These are phyloP conservation scores for Puccinia horiana DNA, from an alignment of 1,284 basidiomycete species.

Conservation along the genomic window DNA sequence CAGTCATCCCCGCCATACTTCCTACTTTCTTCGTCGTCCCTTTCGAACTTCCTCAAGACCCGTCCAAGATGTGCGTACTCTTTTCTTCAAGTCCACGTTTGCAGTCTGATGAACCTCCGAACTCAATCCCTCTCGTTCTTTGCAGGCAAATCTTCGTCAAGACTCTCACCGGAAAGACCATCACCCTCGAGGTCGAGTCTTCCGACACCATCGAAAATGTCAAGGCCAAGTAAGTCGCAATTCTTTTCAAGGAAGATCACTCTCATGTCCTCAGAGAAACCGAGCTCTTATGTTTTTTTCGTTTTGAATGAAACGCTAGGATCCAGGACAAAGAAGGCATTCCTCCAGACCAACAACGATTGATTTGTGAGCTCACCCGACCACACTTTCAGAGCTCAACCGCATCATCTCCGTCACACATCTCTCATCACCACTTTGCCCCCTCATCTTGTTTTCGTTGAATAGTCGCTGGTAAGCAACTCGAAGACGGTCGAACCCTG, in stretches of 20 bases:
- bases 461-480: constrained; percentile 60
- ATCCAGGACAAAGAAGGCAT: constrained; percentile 70
- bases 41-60: too few relatives aligned
- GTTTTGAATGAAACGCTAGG: constrained; percentile 54
- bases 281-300: background rate
- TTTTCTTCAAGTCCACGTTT: background rate
- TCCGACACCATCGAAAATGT: too few relatives aligned
- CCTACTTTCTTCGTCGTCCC: too few relatives aligned
- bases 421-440: background rate
- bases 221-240: constrained; percentile 34
- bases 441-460: background rate
- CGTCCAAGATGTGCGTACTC: constrained; percentile 21
- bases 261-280: background rate
- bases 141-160: constrained; percentile 44
- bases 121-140: background rate
- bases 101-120: too few relatives aligned
- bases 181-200: too few relatives aligned
- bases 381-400: background rate
- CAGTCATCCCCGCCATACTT: too few relatives aligned
- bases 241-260: too few relatives aligned
- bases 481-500: constrained; percentile 62
- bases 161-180: constrained; percentile 39
- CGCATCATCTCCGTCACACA: background rate
- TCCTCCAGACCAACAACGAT: constrained; percentile 93
- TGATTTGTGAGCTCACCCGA: constrained; percentile 68